These are phyloP conservation scores for Blastobotrys attinorum DNA, from an alignment of 805 yeast species.

Conservation along the genomic window DNA sequence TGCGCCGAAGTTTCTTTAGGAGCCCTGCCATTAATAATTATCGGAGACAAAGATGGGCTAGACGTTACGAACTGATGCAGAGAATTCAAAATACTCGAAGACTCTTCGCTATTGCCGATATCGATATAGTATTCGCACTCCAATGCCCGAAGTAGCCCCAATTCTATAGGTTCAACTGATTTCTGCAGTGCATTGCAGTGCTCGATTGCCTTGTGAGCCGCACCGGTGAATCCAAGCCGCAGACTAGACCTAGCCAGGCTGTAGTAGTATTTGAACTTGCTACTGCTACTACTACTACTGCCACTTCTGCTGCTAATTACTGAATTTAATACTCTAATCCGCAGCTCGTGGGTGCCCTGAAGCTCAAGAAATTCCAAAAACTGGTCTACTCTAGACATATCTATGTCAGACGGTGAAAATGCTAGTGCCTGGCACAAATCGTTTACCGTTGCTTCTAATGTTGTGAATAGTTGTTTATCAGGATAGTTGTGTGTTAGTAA, in stretches of 20 bases:
- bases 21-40: slow-evolving; percentile 1
- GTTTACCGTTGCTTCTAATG: neutral
- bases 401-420: neutral
- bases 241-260: slow-evolving; percentile 1
- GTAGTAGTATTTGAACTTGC: neutral
- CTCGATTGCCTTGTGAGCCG: slow-evolving; percentile 2
- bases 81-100: neutral
- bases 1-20: slow-evolving; percentile 4
- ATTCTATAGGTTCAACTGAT: neutral
- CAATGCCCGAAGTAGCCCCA: neutral
- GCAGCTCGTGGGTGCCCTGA: slow-evolving; percentile 7
- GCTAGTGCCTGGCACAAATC: neutral
- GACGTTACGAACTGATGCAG: neutral
- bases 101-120: neutral
- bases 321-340: neutral
- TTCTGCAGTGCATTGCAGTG: neutral
- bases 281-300: too few relatives aligned
- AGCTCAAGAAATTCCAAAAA: slow-evolving; percentile 2
- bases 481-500: neutral
- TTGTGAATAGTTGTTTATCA: neutral
- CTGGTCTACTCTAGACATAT: neutral
- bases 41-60: neutral
- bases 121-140: neutral
- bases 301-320: neutral
- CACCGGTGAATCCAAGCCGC: slow-evolving; percentile 7